These are phyloP conservation scores for Lactarius deliciosus DNA, from an alignment of 768 basidiomycete species.

Conservation along the genomic window DNA sequence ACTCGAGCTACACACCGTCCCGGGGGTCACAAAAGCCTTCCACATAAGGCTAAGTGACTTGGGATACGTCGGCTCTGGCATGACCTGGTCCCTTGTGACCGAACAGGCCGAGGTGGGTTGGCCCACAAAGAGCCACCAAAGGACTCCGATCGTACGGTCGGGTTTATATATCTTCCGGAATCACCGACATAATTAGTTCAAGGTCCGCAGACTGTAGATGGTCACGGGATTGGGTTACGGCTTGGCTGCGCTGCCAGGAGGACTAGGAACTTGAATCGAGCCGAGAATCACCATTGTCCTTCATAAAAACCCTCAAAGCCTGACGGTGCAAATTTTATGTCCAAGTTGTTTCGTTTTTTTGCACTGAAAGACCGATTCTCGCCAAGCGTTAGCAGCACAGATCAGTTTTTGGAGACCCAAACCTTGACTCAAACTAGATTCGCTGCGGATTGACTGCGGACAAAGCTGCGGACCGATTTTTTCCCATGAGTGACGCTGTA, in stretches of 20 bases:
- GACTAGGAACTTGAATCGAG: no score
- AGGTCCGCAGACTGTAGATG: background rate
- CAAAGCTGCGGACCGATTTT: background rate
- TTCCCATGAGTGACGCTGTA: background rate
- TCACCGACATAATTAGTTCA: conserved; percentile 18
- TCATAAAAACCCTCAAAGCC: no score
- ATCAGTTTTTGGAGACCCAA: background rate
- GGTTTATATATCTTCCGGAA: conserved; percentile 10
- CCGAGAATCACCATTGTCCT: no score
- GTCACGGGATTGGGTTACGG: background rate
- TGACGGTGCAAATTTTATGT: no score
- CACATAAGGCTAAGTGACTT: background rate
- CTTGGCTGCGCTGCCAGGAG: no score
- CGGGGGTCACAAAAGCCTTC: background rate
- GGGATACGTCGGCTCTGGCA: background rate
- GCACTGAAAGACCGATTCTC: background rate
- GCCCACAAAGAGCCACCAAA: conserved; percentile 8
- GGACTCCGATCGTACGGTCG: background rate
- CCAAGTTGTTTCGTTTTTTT: background rate
- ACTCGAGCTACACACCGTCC: background rate
- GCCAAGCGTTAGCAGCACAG: no score
- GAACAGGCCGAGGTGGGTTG: conserved; percentile 21
- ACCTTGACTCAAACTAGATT: background rate
- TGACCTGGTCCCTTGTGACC: background rate
- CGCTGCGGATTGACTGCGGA: background rate